Evolutionary conservation across 352 stramenopile species (phyloP), one percentile per base, ranked within the genome.

Genomic region (Pythium coloratum): DNA sequence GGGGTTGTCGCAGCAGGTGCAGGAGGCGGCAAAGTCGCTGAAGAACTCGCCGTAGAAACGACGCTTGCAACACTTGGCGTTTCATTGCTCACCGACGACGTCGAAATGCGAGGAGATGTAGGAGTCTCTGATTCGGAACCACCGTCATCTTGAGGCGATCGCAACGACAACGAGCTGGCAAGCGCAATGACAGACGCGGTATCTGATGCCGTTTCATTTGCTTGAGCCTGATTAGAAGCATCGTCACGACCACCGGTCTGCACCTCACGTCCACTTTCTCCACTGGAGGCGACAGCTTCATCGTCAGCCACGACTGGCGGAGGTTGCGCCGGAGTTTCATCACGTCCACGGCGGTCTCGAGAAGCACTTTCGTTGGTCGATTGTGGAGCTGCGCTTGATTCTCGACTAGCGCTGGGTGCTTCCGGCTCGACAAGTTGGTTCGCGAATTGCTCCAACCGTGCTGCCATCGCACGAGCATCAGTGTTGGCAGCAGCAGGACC

Each of bases 161-260:
- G 79, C 44, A 96, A 68, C 2, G 86, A 94, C 47, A 96, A 76
- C 24, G 86, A 92, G 58, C 88, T 96, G 6, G 88, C 82, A 59
- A 96, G 74, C n/a, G 86, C 88, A 59, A 87, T 76, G 28, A 96
- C 87, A 24, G 87, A 94, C 47, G 85, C 88, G 14, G 88, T 80
- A 40, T 95, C 86, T 3, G 76, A 80, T 26, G 70, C 64, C 10
- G 74, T 75, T 49, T 82, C 73, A 30, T 55, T 64, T 10, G 47
- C 66, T 51, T 72, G 53, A n/a, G 60, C 30, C 51, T 60, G 56
- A 20, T 62, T 42, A 20, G 47, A 34, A 57, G 54, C 46, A 34
- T 55, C 40, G 38, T 55, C 49, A 13, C 49, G 26, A 24, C 20
- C 28, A 32, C 9, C 28, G 14, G 10, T 55, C 24, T 20, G 12